Evolutionary conservation across 345 rosid species (phyloP), one percentile per base, ranked within the genome.

Genomic region (Eucalyptus fibrosa): DNA sequence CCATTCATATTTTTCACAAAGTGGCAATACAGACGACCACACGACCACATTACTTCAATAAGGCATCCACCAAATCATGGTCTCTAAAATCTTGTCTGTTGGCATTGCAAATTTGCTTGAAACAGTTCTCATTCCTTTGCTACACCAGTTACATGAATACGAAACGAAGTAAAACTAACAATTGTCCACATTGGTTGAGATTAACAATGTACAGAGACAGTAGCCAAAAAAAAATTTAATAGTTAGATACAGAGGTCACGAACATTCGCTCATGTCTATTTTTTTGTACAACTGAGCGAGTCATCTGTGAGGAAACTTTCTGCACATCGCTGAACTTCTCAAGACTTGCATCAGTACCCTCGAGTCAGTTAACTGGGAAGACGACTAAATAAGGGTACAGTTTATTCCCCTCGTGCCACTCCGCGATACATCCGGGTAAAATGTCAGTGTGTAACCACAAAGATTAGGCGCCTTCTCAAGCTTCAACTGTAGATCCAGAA

Each of bases 401-500:
- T 32, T 86, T 37, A 50, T 50, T 32, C 88, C 88, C 88, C 45
- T 86, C 45, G 17, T 51, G 65, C 42, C 55, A 19, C 67, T 53
- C 67, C 42, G 30, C 21, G 60, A 87, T 26, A 42, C 88, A 87
- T 53, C 88, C 45, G 12, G 19, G 87, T 86, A 40, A 51, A 87
- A 87, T 55, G 88, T 34, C 49, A 50, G 67, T 77, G 67, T 77
- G 85, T 77, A 77, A 77, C 47, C 85, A 77, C 83, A 32, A 32
- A 51, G 50, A 65, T 15, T 93, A 87, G 88, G 93, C 47, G 51
- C 89, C 90, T 89, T 93, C 94, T 92, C 93, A 92, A 86, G 93
- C 92, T 94, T 94, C 98, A 28, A 94, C 92, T 69, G 91, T 91
- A 62, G 98, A 91, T 81, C 93, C 93, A 21, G 94, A 88, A 59